Conservation (phyloP, 257 asterid species). For the Nicotiana tabacum region DNA sequence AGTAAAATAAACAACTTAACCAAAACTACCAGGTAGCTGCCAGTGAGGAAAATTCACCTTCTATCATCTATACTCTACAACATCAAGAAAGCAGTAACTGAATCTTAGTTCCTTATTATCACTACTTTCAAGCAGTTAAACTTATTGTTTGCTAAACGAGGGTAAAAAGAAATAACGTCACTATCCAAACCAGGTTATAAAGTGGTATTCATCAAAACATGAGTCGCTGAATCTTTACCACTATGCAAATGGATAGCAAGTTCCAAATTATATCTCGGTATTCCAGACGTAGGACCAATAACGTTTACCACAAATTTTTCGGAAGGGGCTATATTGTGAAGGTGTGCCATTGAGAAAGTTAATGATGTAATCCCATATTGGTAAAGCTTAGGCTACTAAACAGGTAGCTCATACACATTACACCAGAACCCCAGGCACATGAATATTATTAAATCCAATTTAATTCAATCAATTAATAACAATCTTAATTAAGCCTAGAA, state of each 20-base stretch:
- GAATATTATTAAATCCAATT: not conserved
- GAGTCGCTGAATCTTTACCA: not conserved
- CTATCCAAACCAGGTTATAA: not conserved
- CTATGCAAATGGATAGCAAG: not conserved
- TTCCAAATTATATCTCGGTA: not conserved
- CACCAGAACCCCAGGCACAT: not conserved
- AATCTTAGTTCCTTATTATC: not conserved
- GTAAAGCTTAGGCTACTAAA: not conserved
- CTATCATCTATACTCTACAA: not conserved
- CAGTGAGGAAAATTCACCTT: not conserved
- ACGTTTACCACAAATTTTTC: not conserved
- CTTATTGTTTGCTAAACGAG: not conserved
- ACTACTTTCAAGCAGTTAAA: constrained; percentile 1
- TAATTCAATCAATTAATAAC: not conserved
- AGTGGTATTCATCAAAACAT: not conserved
- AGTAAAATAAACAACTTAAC: not conserved
- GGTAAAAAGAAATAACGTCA: not conserved
- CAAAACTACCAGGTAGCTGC: not conserved
- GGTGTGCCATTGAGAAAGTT: not conserved
- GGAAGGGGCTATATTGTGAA: not conserved
- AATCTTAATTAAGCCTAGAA: not conserved
- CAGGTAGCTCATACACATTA: not conserved
- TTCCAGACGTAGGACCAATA: not conserved
- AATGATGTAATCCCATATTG: not conserved
- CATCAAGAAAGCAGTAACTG: not conserved